Evolutionary conservation across 1,139 yeast genomes (phyloP).

Genomic region (Diutina sp.): DNA sequence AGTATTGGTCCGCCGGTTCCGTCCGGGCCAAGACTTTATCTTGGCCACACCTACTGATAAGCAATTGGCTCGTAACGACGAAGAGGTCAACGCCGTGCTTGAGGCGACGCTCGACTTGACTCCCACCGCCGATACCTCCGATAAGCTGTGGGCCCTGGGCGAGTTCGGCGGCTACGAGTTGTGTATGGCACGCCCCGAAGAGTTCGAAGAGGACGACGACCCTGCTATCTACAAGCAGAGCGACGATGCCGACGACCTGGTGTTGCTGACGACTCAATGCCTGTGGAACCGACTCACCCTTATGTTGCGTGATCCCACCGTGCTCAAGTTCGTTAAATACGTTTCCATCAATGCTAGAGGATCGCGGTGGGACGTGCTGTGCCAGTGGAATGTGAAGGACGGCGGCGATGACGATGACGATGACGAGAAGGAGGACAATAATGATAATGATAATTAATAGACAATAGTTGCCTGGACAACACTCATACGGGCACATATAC

Average conservation of each 20-base stretch:
- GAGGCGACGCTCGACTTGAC: conserved; percentile 71
- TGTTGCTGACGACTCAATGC: conserved; percentile 70
- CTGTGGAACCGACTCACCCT: conserved; percentile 70
- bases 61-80: conserved; percentile 21
- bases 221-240: conserved; percentile 45
- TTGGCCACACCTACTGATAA: conserved; percentile 69
- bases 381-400: conserved; percentile 61
- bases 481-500: no score
- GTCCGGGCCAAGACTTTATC: conserved; percentile 92
- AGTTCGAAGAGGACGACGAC: conserved; percentile 31
- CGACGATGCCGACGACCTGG: conserved; percentile 61
- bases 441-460: background rate
- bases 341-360: conserved; percentile 84
- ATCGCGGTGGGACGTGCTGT: conserved; percentile 81
- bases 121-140: conserved; percentile 37
- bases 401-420: conserved; percentile 3
- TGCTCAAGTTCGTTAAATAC: conserved; percentile 83
- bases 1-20: conserved; percentile 66
- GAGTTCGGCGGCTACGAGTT: conserved; percentile 91
- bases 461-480: background rate
- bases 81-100: conserved; percentile 36
- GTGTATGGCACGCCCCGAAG: conserved; percentile 57
- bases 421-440: conserved; percentile 1
- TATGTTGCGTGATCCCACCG: conserved; percentile 73
- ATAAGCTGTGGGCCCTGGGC: conserved; percentile 70